Percentiles rank a stretch among this genome's conserved stretches.
Conservation (phyloP, 805 yeast species). For the Yarrowia sp. region DNA sequence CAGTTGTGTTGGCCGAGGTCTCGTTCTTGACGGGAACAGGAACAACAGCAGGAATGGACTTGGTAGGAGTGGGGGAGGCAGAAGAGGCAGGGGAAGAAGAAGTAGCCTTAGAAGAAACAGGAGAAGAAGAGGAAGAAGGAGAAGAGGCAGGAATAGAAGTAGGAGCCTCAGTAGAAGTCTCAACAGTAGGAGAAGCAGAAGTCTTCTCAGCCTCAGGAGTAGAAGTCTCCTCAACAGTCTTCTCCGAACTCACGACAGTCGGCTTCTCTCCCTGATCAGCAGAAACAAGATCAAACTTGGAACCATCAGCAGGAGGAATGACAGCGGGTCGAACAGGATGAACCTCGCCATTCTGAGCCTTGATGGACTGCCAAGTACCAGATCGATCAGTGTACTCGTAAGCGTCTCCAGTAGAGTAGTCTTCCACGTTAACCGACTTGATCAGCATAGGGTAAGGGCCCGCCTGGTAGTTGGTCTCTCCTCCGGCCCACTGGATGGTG, state of each 20-base stretch:
- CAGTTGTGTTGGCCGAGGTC: neutral
- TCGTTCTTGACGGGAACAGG: neutral
- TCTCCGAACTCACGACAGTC: neutral
- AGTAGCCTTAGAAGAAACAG: neutral
- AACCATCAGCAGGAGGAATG: slow-evolving; percentile 13
- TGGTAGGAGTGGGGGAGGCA: neutral
- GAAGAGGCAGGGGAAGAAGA: neutral
- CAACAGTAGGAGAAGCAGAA: neutral
- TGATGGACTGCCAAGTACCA: slow-evolving; percentile 54
- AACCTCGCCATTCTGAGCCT: slow-evolving; percentile 56
- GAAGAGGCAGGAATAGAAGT: neutral
- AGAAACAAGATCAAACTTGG: slow-evolving; percentile 14
- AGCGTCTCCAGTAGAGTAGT: slow-evolving; percentile 58
- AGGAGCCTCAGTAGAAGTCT: neutral
- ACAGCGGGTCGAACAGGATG: slow-evolving; percentile 54
- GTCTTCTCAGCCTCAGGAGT: neutral
- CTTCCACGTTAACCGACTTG: slow-evolving; percentile 63
- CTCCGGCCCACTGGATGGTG: slow-evolving; percentile 79
- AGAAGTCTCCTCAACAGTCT: too few relatives aligned
- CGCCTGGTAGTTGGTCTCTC: slow-evolving; percentile 57
- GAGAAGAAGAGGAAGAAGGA: neutral
- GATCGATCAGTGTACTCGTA: slow-evolving; percentile 54
- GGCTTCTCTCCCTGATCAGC: slow-evolving; percentile 15
- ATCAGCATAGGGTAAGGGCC: slow-evolving; percentile 66
- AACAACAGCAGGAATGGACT: neutral